Evolutionary conservation across 306 rosid species (phyloP), one percentile per base, ranked within the genome.

Genomic region (Vachellia collinsii): DNA sequence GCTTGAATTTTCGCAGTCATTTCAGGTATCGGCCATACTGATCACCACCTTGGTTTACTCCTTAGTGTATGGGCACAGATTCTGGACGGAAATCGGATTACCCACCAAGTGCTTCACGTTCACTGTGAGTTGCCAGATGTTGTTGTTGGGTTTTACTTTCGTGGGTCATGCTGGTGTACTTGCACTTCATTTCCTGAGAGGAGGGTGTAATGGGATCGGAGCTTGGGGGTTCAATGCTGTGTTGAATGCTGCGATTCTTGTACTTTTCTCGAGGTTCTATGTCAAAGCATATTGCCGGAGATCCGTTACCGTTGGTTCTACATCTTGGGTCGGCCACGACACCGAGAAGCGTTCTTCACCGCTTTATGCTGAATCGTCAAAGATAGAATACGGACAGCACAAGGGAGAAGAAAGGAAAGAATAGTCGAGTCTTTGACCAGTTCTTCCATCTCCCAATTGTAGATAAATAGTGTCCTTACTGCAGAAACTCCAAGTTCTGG

Each of bases 131-230:
- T 84, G 86, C 46, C 91, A 83, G 76, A 78, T 86, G 53, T 25
- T 68, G 63, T 59, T 91, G 37, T 71, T 91, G 19, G 80, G 76
- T 0, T 89, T 86, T 44, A 93, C 90, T 70, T 8, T 91, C 84
- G 84, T 80, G 1, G 91, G 94, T 77, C 96, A 93, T 41, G 48
- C 82, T 16, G 92, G 90, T 16, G 97, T 93, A 3, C 81, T 93
- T 17, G 50, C 63, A 12, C 72, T 93, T 51, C 97, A 93, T 79
- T 80, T 87, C 20, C 20, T 75, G 50, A 88, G 89, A 86, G 96
- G 97, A 19, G 97, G 97, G 37, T 93, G 97, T 63, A 91, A 93
- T 14, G 97, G 97, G 39, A 91, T 93, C 10, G 97, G 94, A 0
- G 96, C 97, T 9, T 93, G 96, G 97, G 41, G 77, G 7, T 87